These are phyloP conservation scores for Stenocarpella maydis DNA, from an alignment of 2,329 filamentous ascomycete species.

Conservation along the genomic window DNA sequence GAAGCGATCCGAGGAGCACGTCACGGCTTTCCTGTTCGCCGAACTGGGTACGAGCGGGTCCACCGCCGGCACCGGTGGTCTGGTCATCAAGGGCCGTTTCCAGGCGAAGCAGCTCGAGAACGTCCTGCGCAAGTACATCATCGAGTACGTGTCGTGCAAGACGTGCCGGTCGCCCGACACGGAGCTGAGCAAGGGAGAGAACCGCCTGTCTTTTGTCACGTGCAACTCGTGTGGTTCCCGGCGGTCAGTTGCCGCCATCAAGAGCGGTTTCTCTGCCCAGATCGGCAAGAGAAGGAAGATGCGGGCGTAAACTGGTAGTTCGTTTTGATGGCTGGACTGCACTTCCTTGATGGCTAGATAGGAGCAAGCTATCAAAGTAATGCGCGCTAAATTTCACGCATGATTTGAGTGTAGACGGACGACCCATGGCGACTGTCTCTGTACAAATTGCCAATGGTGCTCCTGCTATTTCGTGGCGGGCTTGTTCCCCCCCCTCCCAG, in stretches of 20 bases:
- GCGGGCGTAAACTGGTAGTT: conserved; percentile 68
- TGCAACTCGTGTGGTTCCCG: conserved; percentile 88
- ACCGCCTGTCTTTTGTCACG: conserved; percentile 98
- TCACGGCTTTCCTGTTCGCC: conserved; percentile 95
- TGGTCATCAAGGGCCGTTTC: conserved; percentile 99
- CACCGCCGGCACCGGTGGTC: conserved; percentile 88
- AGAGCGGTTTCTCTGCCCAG: conserved; percentile 99
- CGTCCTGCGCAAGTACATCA: conserved; percentile 93
- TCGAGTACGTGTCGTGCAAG: conserved; percentile 97
- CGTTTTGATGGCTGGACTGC: background rate
- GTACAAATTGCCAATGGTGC: no score
- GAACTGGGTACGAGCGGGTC: conserved; percentile 97
- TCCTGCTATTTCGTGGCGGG: background rate
- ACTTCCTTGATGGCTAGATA: conserved; percentile 26
- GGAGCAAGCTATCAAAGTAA: conserved; percentile 10
- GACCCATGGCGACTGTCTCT: background rate
- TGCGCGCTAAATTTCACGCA: conserved; percentile 13
- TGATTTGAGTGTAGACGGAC: background rate
- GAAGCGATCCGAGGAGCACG: conserved; percentile 98
- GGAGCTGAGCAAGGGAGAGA: conserved; percentile 98
- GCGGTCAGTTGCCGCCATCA: conserved; percentile 95
- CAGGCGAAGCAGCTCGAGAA: conserved; percentile 99
- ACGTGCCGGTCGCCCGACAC: conserved; percentile 95
- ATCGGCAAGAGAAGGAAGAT: conserved; percentile 98
- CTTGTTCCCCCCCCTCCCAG: no score